Percentiles rank a stretch among this genome's conserved stretches.
Evolutionary conservation across 352 stramenopile species (phyloP).

Genomic region (Phytophthora pistaciae): DNA sequence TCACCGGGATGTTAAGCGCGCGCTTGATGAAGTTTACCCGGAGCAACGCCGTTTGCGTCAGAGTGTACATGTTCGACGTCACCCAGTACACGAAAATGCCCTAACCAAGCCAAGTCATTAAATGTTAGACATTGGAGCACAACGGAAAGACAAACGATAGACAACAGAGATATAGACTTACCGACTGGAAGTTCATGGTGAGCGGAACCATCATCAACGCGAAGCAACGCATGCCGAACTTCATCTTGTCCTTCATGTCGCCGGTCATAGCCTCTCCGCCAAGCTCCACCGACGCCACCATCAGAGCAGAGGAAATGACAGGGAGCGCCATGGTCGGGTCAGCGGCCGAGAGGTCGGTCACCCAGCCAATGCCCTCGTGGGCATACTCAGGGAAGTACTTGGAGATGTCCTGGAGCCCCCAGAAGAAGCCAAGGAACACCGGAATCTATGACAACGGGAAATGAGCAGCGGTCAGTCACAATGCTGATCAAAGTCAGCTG

Average conservation of each 20-base stretch:
- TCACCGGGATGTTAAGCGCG: slow-evolving; percentile 61
- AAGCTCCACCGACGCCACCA: slow-evolving; percentile 82
- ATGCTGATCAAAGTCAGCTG: not conserved
- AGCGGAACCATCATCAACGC: slow-evolving; percentile 78
- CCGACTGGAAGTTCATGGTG: slow-evolving; percentile 87
- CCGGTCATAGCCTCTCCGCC: slow-evolving; percentile 67
- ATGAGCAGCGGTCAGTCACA: not conserved
- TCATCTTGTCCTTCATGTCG: slow-evolving; percentile 78
- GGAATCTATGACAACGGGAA: slow-evolving; percentile 58
- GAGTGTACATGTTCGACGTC: slow-evolving; percentile 83
- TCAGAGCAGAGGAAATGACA: slow-evolving; percentile 80
- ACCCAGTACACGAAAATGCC: slow-evolving; percentile 91
- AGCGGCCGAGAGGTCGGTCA: slow-evolving; percentile 77
- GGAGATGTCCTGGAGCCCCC: slow-evolving; percentile 79
- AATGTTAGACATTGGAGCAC: not conserved
- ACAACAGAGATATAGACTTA: slow-evolving; percentile 28
- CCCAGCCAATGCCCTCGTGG: slow-evolving; percentile 83
- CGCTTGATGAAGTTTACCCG: slow-evolving; percentile 66
- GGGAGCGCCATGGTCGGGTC: slow-evolving; percentile 84
- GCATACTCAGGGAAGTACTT: slow-evolving; percentile 86
- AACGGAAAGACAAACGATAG: not conserved
- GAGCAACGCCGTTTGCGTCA: slow-evolving; percentile 69
- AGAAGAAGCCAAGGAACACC: slow-evolving; percentile 89
- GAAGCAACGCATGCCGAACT: slow-evolving; percentile 83
- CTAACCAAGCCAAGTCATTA: slow-evolving; percentile 22